Conservation (phyloP, 2,329 filamentous ascomycete genomes). For the Diaporthe capsici region DNA sequence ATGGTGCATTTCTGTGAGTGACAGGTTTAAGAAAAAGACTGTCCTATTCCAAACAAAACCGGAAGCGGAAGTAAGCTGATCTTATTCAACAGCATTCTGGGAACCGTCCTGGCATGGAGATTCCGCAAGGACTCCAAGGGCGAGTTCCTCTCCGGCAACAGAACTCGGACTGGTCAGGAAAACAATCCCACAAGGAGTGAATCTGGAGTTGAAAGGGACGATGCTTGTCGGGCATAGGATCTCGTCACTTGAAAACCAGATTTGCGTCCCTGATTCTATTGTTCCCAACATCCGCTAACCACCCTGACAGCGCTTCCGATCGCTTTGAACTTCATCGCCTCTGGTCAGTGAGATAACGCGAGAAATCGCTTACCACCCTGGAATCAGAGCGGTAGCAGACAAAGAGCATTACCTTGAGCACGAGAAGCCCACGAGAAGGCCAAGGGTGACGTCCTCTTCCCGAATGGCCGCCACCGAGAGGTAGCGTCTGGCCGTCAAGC, state of each 20-base stretch:
- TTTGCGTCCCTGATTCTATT: not conserved
- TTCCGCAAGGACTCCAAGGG: conserved; percentile 75
- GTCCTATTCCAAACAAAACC: not conserved
- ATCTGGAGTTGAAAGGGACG: not conserved
- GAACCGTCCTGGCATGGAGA: conserved; percentile 70
- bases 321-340: conserved; percentile 91
- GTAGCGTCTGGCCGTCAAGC: conserved; percentile 1
- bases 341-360: conserved; percentile 79
- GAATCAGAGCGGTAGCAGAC: conserved; percentile 75
- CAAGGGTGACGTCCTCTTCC: not conserved
- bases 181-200: conserved; percentile 31
- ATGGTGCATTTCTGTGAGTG: conserved; percentile 80
- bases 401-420: conserved; percentile 44
- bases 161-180: conserved; percentile 85
- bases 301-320: conserved; percentile 76
- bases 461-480: conserved; percentile 19
- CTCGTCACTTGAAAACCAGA: conserved; percentile 40
- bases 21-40: not conserved
- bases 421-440: conserved; percentile 34
- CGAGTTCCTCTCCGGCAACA: conserved; percentile 81
- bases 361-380: conserved; percentile 51
- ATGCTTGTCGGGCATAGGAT: conserved; percentile 8
- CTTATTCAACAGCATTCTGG: conserved; percentile 67
- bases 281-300: conserved; percentile 9
- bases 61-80: not conserved